phyloP scores from a whole-genome alignment of 257 asterid species.

The Solanum clarkiae region DNA sequence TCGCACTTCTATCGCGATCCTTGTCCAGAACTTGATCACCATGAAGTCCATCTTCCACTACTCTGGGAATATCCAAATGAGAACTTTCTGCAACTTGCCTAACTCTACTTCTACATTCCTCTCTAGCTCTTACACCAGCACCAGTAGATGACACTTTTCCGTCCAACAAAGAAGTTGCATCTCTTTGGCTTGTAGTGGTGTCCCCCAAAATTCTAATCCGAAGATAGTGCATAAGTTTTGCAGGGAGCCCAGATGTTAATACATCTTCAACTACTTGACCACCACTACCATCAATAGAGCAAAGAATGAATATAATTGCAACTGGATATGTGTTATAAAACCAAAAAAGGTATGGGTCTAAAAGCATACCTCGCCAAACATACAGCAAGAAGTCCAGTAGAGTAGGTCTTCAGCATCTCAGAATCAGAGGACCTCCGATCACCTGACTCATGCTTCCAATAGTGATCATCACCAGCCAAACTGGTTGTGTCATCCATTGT shows the following conservation, averaged over 20 bases:
- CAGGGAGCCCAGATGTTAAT: conserved; percentile 81
- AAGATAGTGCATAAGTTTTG: conserved; percentile 80
- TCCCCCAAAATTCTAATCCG: conserved; percentile 77
- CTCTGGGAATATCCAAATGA: conserved; percentile 36
- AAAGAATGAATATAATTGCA: background rate
- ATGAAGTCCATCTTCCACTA: conserved; percentile 23
- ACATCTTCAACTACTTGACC: conserved; percentile 95
- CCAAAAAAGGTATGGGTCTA: background rate
- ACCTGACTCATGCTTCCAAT: conserved; percentile 56
- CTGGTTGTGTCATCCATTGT: conserved; percentile 65
- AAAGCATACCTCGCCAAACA: conserved; percentile 58
- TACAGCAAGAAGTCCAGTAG: conserved; percentile 88
- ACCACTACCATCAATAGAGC: conserved; percentile 36
- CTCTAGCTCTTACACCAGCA: conserved; percentile 41
- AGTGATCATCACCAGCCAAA: conserved; percentile 48
- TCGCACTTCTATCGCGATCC: conserved; percentile 33
- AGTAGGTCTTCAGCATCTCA: conserved; percentile 77
- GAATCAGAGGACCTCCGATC: conserved; percentile 48
- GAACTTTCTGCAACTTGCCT: conserved; percentile 45
- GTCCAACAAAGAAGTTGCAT: conserved; percentile 34
- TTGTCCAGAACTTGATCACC: conserved; percentile 28
- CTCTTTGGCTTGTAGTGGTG: conserved; percentile 48
- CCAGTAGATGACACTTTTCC: conserved; percentile 31
- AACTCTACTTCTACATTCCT: conserved; percentile 57
- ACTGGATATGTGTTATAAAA: background rate